Percentiles rank a stretch among this genome's conserved stretches.
phyloP scores from a whole-genome alignment of 139 green algal genomes.

The Diplosphaera chodatii region DNA sequence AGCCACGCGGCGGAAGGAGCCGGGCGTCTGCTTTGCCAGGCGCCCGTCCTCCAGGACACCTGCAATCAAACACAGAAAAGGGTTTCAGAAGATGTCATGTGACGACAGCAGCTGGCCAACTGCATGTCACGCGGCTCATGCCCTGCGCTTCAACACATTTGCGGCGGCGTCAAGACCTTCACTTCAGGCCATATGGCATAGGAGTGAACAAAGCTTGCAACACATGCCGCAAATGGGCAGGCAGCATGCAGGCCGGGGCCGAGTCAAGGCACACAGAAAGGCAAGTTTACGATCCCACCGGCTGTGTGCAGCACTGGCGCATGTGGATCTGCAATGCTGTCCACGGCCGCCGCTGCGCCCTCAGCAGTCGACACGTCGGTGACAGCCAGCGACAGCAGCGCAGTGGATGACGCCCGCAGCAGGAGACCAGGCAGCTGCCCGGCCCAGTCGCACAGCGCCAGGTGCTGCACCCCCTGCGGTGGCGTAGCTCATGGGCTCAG shows the following conservation, averaged over 20 bases:
- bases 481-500: background rate
- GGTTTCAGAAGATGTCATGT: too few species aligned
- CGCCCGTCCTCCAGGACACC: constrained; percentile 65
- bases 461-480: background rate
- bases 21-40: constrained; percentile 37
- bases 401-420: constrained; percentile 6
- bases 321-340: background rate
- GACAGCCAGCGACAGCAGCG: constrained; percentile 14
- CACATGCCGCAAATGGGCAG: too few species aligned
- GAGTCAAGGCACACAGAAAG: too few species aligned
- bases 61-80: too few species aligned
- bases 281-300: too few species aligned
- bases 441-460: constrained; percentile 9
- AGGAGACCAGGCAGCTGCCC: constrained; percentile 6
- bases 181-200: too few species aligned
- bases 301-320: background rate
- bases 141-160: too few species aligned
- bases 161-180: too few species aligned
- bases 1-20: constrained; percentile 19
- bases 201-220: too few species aligned
- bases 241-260: too few species aligned
- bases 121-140: background rate
- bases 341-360: too few species aligned
- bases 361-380: constrained; percentile 7
- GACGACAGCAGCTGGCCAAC: background rate